These are phyloP conservation scores for Kodamaea neixiangensis DNA, from an alignment of 805 yeast genomes.

Conservation along the genomic window DNA sequence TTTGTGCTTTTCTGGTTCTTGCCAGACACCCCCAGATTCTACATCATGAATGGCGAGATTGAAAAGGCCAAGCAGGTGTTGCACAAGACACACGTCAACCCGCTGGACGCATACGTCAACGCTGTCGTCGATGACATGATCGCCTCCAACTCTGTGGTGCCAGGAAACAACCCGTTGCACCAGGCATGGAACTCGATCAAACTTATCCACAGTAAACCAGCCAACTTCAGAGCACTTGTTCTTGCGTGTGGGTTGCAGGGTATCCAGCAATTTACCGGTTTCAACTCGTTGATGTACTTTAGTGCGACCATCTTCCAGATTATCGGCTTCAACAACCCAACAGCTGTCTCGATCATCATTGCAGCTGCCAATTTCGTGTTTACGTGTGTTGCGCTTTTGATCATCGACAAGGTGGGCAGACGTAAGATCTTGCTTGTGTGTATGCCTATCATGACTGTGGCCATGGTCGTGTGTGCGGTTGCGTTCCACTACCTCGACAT, in stretches of 20 bases:
- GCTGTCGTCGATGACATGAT: slow-evolving; percentile 69
- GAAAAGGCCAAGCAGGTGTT: slow-evolving; percentile 71
- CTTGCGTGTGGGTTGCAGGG: slow-evolving; percentile 94
- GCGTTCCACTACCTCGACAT: slow-evolving; percentile 87
- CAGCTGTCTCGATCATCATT: slow-evolving; percentile 92
- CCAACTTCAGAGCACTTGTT: slow-evolving; percentile 85
- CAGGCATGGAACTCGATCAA: slow-evolving; percentile 63
- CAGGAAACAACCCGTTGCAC: slow-evolving; percentile 41
- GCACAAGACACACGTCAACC: slow-evolving; percentile 58
- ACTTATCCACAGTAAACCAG: slow-evolving; percentile 64
- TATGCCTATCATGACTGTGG: slow-evolving; percentile 81
- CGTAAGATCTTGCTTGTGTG: slow-evolving; percentile 75
- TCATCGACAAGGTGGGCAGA: slow-evolving; percentile 88
- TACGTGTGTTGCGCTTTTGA: slow-evolving; percentile 80
- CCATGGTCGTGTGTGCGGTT: slow-evolving; percentile 79
- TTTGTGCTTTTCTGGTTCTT: slow-evolving; percentile 74
- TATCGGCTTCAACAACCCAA: slow-evolving; percentile 83
- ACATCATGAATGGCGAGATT: slow-evolving; percentile 67
- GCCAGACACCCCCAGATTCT: slow-evolving; percentile 94
- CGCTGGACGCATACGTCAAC: slow-evolving; percentile 64
- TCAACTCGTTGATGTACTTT: slow-evolving; percentile 95
- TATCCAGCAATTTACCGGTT: slow-evolving; percentile 95
- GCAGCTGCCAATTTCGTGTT: slow-evolving; percentile 94
- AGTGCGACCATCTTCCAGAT: slow-evolving; percentile 89
- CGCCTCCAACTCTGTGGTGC: slow-evolving; percentile 42